Percentiles rank a stretch among this genome's conserved stretches.
phyloP scores from a whole-genome alignment of 768 basidiomycete genomes.

The Pisolithus tinctorius region DNA sequence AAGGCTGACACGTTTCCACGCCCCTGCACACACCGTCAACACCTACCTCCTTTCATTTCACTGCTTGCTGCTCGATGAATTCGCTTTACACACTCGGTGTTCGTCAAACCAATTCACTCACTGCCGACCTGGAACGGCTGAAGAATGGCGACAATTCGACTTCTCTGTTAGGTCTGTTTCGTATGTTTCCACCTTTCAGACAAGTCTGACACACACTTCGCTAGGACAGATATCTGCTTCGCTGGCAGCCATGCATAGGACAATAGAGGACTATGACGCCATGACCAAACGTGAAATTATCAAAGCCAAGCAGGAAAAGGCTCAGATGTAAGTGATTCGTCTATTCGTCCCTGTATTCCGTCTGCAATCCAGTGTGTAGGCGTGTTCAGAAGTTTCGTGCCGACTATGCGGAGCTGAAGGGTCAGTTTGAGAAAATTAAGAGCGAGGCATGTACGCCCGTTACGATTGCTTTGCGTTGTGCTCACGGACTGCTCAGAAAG shows the following conservation, averaged over 20 bases:
- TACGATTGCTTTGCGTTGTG: not conserved
- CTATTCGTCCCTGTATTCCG: not conserved
- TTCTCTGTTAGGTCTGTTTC: conserved; percentile 67
- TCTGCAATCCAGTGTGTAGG: conserved; percentile 36
- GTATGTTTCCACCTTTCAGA: not conserved
- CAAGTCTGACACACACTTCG: conserved; percentile 18
- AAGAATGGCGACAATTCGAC: conserved; percentile 75
- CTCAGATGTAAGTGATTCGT: conserved; percentile 58
- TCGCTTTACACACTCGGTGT: conserved; percentile 92
- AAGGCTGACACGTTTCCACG: conserved; percentile 1
- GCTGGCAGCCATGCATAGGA: conserved; percentile 87
- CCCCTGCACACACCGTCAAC: not conserved
- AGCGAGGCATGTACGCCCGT: conserved; percentile 31
- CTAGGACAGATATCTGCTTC: conserved; percentile 98
- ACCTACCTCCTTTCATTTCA: not conserved
- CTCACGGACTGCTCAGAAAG: conserved; percentile 37
- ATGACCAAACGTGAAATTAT: conserved; percentile 97
- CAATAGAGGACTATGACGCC: conserved; percentile 94
- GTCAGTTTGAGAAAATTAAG: conserved; percentile 78
- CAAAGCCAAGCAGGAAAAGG: conserved; percentile 94
- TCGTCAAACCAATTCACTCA: conserved; percentile 83
- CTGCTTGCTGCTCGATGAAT: conserved; percentile 59
- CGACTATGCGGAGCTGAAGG: conserved; percentile 78
- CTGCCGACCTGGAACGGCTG: conserved; percentile 80
- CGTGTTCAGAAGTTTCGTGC: conserved; percentile 87